These are phyloP conservation scores for Russula griseocarnosa DNA, from an alignment of 768 basidiomycete species.

Conservation along the genomic window DNA sequence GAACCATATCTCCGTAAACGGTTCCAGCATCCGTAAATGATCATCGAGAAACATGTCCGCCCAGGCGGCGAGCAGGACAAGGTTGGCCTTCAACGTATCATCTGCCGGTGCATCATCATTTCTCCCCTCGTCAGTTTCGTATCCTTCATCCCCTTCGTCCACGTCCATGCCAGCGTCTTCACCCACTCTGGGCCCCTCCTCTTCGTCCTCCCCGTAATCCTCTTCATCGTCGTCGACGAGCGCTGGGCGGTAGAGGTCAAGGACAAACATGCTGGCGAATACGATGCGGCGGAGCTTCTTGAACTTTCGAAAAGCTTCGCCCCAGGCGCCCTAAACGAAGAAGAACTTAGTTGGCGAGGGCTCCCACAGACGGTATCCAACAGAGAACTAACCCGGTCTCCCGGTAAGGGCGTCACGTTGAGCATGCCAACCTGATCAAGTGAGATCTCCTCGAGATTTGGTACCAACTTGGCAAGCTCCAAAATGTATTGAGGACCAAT, in stretches of 20 bases:
- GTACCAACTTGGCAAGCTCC: conserved; percentile 10
- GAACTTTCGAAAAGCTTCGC: conserved; percentile 16
- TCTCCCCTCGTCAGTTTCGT: not conserved
- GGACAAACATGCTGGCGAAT: conserved; percentile 19
- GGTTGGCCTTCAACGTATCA: conserved; percentile 3
- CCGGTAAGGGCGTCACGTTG: not conserved
- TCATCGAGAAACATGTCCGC: conserved; percentile 25
- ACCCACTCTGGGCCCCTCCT: not conserved
- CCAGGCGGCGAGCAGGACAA: conserved; percentile 19
- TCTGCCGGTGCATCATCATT: not conserved
- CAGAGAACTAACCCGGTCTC: conserved; percentile 10
- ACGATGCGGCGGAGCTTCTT: conserved; percentile 22
- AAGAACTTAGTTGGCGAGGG: not conserved
- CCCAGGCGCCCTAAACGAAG: conserved; percentile 13
- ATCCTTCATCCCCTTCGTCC: conserved; percentile 11
- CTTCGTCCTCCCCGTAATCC: conserved; percentile 3
- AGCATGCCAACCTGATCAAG: conserved; percentile 18
- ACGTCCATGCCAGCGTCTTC: conserved; percentile 15
- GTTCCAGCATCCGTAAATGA: conserved; percentile 17
- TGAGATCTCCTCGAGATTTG: conserved; percentile 20
- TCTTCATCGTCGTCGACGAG: not conserved
- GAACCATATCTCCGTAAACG: conserved; percentile 27
- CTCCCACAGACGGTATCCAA: not conserved
- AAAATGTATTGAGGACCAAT: conserved; percentile 14
- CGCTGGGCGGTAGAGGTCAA: conserved; percentile 4